These are phyloP conservation scores for Gastroboletus turbinatus DNA, from an alignment of 1,284 basidiomycete genomes.

Conservation along the genomic window DNA sequence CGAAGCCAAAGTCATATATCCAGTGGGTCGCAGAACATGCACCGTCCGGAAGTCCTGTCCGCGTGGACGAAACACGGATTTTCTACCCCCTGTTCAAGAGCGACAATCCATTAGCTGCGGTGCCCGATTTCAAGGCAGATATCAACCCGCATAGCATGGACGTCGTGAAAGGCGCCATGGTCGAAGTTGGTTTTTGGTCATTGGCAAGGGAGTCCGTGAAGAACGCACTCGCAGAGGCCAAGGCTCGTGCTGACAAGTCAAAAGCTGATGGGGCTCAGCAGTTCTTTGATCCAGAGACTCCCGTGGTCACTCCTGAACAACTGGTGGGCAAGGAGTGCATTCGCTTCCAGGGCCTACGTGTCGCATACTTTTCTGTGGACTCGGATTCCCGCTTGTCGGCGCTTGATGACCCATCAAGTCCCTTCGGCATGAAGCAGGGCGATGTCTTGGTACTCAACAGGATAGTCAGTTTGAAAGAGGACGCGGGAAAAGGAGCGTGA, in stretches of 20 bases:
- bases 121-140: conserved; percentile 72
- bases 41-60: conserved; percentile 77
- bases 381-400: conserved; percentile 73
- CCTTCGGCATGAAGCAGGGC: conserved; percentile 53
- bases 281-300: conserved; percentile 47
- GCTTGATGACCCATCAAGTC: conserved; percentile 54
- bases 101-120: conserved; percentile 79
- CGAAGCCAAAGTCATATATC: conserved; percentile 94
- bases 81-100: conserved; percentile 95
- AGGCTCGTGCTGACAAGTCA: conserved; percentile 61
- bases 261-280: conserved; percentile 41
- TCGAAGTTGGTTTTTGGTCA: conserved; percentile 90
- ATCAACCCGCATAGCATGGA: conserved; percentile 82
- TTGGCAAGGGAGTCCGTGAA: conserved; percentile 71
- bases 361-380: conserved; percentile 95
- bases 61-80: conserved; percentile 86
- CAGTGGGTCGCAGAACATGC: conserved; percentile 96
- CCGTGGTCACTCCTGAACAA: conserved; percentile 75
- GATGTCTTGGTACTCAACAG: conserved; percentile 89
- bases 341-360: conserved; percentile 94
- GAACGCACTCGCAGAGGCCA: conserved; percentile 69
- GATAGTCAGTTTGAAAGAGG: conserved; percentile 95
- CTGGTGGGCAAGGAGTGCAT: conserved; percentile 92
- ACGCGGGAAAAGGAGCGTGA: conserved; percentile 69
- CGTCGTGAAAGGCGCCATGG: conserved; percentile 75